Conservation (phyloP, 768 basidiomycete genomes). For the Termitomyces sp. region DNA sequence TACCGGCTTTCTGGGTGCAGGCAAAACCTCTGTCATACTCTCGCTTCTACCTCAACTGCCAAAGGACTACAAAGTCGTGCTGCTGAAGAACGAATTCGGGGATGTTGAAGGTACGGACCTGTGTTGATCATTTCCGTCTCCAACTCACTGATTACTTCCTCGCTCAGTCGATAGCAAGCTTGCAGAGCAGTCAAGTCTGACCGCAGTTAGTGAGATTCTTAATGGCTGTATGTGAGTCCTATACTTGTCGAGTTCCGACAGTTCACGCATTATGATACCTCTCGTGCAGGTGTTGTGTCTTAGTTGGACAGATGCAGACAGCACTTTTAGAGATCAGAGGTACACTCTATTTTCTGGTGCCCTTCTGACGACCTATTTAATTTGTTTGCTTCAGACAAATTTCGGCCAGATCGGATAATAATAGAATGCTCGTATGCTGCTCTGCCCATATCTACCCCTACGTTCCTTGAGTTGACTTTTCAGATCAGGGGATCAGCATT, state of each 20-base stretch:
- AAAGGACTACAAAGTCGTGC: slow-evolving; percentile 81
- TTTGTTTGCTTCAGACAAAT: slow-evolving; percentile 56
- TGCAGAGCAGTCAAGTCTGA: slow-evolving; percentile 76
- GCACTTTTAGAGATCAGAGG: slow-evolving; percentile 87
- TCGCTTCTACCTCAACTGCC: slow-evolving; percentile 80
- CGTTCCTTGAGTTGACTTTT: neutral
- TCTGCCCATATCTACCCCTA: neutral
- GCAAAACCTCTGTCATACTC: slow-evolving; percentile 80
- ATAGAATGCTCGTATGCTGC: slow-evolving; percentile 86
- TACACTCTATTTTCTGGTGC: slow-evolving; percentile 17
- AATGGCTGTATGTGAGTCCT: slow-evolving; percentile 89
- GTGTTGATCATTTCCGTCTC: neutral
- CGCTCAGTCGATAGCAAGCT: slow-evolving; percentile 83
- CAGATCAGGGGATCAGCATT: slow-evolving; percentile 82
- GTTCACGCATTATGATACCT: neutral
- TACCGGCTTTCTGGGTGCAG: slow-evolving; percentile 89
- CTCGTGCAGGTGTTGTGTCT: slow-evolving; percentile 75
- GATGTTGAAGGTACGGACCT: slow-evolving; percentile 73
- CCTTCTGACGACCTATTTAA: neutral
- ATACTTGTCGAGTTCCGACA: neutral
- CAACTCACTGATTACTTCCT: neutral
- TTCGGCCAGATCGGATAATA: slow-evolving; percentile 84
- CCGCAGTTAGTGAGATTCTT: slow-evolving; percentile 89
- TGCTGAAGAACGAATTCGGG: slow-evolving; percentile 96
- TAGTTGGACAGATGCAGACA: slow-evolving; percentile 92